phyloP scores from a whole-genome alignment of 192 early-diverging fungal genomes.

The Backusella circina region DNA sequence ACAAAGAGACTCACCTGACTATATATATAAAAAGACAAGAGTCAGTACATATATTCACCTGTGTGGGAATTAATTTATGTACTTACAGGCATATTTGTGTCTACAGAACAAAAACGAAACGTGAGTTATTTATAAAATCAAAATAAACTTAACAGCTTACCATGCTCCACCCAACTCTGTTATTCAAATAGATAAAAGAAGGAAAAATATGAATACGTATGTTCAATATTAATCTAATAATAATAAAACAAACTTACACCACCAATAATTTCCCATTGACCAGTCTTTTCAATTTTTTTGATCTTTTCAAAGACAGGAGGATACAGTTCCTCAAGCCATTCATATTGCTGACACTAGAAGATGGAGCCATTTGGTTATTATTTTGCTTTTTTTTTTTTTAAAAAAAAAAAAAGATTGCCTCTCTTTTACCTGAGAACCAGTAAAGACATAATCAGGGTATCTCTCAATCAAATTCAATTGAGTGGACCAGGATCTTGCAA shows the following conservation, averaged over 20 bases:
- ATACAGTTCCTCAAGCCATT: conserved; percentile 87
- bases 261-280: conserved; percentile 91
- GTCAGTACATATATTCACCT: background rate
- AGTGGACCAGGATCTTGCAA: conserved; percentile 78
- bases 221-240: background rate
- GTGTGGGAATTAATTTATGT: background rate
- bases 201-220: background rate
- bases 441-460: conserved; percentile 88
- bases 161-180: conserved; percentile 86
- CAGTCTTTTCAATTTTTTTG: conserved; percentile 60
- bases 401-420: background rate
- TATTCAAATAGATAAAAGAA: background rate
- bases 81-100: conserved; percentile 84
- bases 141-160: background rate
- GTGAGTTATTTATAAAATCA: background rate
- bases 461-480: conserved; percentile 80
- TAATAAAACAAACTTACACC: conserved; percentile 42
- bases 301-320: conserved; percentile 81
- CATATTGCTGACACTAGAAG: conserved; percentile 86
- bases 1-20: conserved; percentile 86
- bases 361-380: background rate
- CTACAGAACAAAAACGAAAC: conserved; percentile 49
- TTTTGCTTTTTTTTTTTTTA: background rate
- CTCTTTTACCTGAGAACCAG: conserved; percentile 70
- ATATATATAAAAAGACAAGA: background rate